Evolutionary conservation across 352 stramenopile genomes (phyloP), one percentile per base, ranked within the genome.

Genomic region (Thraustotheca clavata): DNA sequence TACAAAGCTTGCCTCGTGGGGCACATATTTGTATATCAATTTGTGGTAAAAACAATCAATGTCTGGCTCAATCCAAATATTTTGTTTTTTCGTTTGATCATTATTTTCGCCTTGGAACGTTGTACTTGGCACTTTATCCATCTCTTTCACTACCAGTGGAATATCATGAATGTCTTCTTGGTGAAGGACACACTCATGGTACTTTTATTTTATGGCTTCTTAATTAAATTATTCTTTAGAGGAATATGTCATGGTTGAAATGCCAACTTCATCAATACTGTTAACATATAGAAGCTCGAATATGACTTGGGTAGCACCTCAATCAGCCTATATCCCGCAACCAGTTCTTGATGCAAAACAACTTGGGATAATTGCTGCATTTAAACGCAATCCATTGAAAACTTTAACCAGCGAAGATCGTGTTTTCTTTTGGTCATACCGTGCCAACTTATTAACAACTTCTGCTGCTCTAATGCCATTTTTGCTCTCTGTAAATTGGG

Each of bases 401-500:
- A 52, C 80, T 32, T 67, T 93, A 9, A 80, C 80, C 1, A 2
- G 52, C 9, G 79, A 87, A 9, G 77, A 95, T 50, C 73, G 73
- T 1, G 20, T 49, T 11, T 89, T 95, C 48, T 74, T 96, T 38
- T 93, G 86, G 85, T 72, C 75, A 1, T 77, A 65, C n/a, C 83
- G 87, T 0, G 39, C 74, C 26, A 72, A 71, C 27, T 59, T 97
- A 4, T 69, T 69, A 0, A 71, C 88, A 0, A 35, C 62, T 11
- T 79, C 93, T 39, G 80, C 83, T 0, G 88, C 80, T 26, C 66
- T 97, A 8, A 67, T 94, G 6, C 86, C 89, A 32, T 89, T 96
- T 62, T 66, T 97, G 52, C 72, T 89, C 18, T 89, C 83, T 0
- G 86, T 95, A 16, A 72, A 97, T 46, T 96, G 88, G 86, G 76